Conservation (phyloP, 331 rosid species). For the Pyrus hybrid region DNA sequence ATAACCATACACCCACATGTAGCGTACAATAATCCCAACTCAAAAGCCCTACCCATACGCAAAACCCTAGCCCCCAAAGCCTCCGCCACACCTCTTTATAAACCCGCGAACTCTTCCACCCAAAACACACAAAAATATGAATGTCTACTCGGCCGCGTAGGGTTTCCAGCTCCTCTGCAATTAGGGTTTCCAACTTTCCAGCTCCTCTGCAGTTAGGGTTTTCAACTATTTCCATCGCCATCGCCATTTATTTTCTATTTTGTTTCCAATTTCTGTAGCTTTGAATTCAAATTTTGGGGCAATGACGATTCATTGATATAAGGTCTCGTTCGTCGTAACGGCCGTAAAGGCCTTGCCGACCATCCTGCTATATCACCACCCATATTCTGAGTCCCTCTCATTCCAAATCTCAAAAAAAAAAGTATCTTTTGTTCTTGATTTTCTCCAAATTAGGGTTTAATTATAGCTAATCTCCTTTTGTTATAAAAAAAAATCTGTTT, state of each 20-base stretch:
- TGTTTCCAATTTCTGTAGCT: too few relatives aligned
- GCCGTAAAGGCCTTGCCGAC: slow-evolving; percentile 87
- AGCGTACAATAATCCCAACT: neutral
- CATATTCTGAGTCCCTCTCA: slow-evolving; percentile 61
- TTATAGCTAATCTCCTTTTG: neutral
- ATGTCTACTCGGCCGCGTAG: neutral
- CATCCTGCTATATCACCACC: slow-evolving; percentile 94
- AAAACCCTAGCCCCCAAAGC: slow-evolving; percentile 25
- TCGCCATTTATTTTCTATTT: too few relatives aligned
- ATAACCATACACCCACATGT: neutral
- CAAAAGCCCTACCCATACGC: neutral
- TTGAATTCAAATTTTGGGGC: slow-evolving; percentile 15
- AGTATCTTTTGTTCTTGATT: neutral
- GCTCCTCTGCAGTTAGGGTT: too few relatives aligned
- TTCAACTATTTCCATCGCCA: too few relatives aligned
- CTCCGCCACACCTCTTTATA: slow-evolving; percentile 15
- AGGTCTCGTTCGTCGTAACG: slow-evolving; percentile 98
- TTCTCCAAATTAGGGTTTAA: neutral
- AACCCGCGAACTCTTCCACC: neutral
- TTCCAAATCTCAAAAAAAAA: too few relatives aligned
- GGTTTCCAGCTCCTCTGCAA: neutral
- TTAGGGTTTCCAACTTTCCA: neutral
- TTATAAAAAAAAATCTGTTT: neutral
- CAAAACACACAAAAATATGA: neutral
- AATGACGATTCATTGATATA: slow-evolving; percentile 28